Evolutionary conservation across 495 filamentous ascomycete species (phyloP).

Genomic region (Penicillium turbatum): DNA sequence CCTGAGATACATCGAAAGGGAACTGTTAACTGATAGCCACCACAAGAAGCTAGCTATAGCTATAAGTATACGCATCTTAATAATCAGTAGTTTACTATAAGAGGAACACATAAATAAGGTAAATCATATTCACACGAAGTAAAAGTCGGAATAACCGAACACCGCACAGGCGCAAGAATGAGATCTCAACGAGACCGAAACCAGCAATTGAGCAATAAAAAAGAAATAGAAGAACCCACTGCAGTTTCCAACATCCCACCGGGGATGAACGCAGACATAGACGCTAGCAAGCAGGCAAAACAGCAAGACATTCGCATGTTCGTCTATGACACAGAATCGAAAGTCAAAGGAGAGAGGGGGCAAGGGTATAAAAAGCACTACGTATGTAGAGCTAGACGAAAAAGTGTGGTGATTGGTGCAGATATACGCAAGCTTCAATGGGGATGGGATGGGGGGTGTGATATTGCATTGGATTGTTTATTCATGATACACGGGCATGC

Average conservation of each 20-base stretch:
- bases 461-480: slow-evolving; percentile 6
- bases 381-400: slow-evolving; percentile 3
- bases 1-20: too few relatives aligned
- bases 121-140: slow-evolving; percentile 21
- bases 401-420: background rate
- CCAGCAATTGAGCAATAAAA: background rate
- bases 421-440: slow-evolving; percentile 5
- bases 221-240: background rate
- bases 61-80: too few relatives aligned
- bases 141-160: slow-evolving; percentile 11
- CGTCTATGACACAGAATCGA: slow-evolving; percentile 22
- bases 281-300: slow-evolving; percentile 4
- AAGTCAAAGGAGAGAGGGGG: background rate
- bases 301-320: slow-evolving; percentile 15
- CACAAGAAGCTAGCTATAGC: slow-evolving; percentile 9
- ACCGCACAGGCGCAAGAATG: background rate
- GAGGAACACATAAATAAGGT: background rate
- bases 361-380: slow-evolving; percentile 6
- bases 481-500: slow-evolving; percentile 16
- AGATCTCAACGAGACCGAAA: background rate
- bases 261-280: background rate
- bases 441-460: background rate
- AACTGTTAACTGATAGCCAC: too few relatives aligned
- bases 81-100: background rate
- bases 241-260: slow-evolving; percentile 5